These are phyloP conservation scores for Cyberlindnera mycetangii DNA, from an alignment of 805 yeast species.

Conservation along the genomic window DNA sequence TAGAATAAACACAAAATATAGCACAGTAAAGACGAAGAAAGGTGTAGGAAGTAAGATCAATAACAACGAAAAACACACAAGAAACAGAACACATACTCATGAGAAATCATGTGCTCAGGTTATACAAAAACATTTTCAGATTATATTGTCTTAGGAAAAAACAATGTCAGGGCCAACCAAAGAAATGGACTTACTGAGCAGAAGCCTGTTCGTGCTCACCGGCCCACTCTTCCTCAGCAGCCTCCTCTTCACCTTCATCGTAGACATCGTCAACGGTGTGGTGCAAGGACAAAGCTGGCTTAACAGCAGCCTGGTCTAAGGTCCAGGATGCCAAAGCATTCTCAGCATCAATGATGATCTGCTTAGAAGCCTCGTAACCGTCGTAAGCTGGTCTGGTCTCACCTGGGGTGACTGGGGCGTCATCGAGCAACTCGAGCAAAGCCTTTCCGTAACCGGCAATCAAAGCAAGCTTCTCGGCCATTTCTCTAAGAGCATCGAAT, in stretches of 20 bases:
- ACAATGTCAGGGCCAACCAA: background rate
- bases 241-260: slow-evolving; percentile 42
- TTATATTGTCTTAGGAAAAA: too few species aligned
- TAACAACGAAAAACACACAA: too few species aligned
- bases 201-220: slow-evolving; percentile 22
- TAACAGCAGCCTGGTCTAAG: slow-evolving; percentile 89
- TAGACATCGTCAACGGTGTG: slow-evolving; percentile 65
- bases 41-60: background rate
- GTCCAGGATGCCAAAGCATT: slow-evolving; percentile 96
- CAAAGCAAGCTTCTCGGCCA: slow-evolving; percentile 91
- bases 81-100: background rate
- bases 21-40: background rate
- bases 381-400: slow-evolving; percentile 98
- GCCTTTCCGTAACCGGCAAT: slow-evolving; percentile 99
- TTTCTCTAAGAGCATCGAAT: slow-evolving; percentile 92
- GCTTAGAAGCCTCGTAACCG: slow-evolving; percentile 97
- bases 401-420: slow-evolving; percentile 97
- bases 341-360: slow-evolving; percentile 96
- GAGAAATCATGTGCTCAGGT: too few species aligned
- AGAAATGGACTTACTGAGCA: slow-evolving; percentile 4
- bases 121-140: too few species aligned
- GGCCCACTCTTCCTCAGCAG: slow-evolving; percentile 36
- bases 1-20: slow-evolving; percentile 1
- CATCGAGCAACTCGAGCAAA: slow-evolving; percentile 90
- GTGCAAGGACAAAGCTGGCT: slow-evolving; percentile 87